A percentile compares a stretch with the other conserved stretches of the same genome.
These are phyloP conservation scores for Aureobasidium sp. DNA, from an alignment of 2,329 filamentous ascomycete species.

Conservation along the genomic window DNA sequence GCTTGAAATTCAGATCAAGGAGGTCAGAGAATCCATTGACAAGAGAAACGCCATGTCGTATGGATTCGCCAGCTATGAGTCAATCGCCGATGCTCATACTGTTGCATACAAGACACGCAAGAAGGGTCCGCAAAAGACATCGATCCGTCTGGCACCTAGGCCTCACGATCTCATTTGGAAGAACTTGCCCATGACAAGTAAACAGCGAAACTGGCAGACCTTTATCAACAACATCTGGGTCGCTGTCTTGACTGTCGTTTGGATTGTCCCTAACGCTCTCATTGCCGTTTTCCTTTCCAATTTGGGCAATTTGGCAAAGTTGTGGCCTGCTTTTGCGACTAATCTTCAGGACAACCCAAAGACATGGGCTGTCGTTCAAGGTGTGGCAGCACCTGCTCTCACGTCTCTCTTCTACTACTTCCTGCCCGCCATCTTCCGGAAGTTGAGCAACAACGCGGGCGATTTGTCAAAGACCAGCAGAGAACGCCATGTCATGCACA, in stretches of 20 bases:
- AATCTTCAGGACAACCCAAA: constrained; percentile 56
- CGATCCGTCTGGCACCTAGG: constrained; percentile 69
- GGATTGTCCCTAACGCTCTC: constrained; percentile 86
- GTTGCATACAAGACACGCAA: constrained; percentile 76
- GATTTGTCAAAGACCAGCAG: constrained; percentile 88
- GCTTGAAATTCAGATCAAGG: constrained; percentile 76
- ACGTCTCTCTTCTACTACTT: constrained; percentile 82
- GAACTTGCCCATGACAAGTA: constrained; percentile 69
- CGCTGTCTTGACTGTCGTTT: constrained; percentile 68
- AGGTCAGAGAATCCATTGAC: constrained; percentile 74
- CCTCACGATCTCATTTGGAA: constrained; percentile 95
- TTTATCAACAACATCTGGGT: constrained; percentile 83
- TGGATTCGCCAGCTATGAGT: constrained; percentile 89
- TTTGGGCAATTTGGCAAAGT: constrained; percentile 66
- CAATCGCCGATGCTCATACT: constrained; percentile 78
- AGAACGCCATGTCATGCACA: constrained; percentile 82
- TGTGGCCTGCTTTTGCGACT: constrained; percentile 69
- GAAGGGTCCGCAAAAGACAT: constrained; percentile 73
- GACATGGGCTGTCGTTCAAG: constrained; percentile 83
- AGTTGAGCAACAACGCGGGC: constrained; percentile 73
- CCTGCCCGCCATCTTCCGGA: constrained; percentile 84
- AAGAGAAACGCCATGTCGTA: constrained; percentile 83
- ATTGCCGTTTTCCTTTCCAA: constrained; percentile 93
- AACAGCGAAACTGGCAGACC: constrained; percentile 62
- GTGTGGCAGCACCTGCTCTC: constrained; percentile 80